Percentiles rank a stretch among this genome's conserved stretches.
Conservation (phyloP, 2,329 filamentous ascomycete species). For the Podosphaera xanthii region DNA sequence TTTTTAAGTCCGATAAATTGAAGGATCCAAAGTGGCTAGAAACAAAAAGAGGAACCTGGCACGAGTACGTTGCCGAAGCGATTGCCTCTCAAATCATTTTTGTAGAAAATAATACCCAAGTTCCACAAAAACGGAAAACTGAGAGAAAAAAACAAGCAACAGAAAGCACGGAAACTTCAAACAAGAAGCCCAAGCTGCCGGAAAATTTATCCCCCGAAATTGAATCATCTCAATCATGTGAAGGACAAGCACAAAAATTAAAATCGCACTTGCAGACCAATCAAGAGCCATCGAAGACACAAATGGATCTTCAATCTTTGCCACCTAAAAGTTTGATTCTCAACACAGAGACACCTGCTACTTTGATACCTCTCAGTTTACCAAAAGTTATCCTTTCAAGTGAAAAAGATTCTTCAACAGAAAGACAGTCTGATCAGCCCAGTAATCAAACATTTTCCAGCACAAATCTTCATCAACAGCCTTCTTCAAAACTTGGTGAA, state of each 20-base stretch:
- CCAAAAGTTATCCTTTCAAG: background rate
- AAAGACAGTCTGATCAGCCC: no score
- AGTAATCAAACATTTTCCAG: background rate
- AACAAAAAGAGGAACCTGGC: constrained; percentile 5
- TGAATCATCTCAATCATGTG: background rate
- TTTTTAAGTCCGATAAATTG: constrained; percentile 15
- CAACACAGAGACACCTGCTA: background rate
- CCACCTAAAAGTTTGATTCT: background rate
- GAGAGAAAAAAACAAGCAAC: background rate
- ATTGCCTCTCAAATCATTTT: constrained; percentile 3
- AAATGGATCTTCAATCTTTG: background rate
- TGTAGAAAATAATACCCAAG: background rate
- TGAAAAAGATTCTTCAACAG: background rate
- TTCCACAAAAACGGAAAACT: background rate
- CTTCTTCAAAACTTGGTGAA: background rate
- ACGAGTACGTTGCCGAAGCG: background rate
- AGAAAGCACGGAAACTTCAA: background rate
- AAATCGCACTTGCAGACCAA: background rate
- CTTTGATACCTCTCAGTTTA: background rate
- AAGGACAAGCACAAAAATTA: background rate
- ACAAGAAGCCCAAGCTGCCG: background rate
- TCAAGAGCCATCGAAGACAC: background rate
- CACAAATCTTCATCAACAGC: background rate
- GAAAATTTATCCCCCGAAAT: background rate
- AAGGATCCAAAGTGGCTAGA: constrained; percentile 7